Percentiles rank a stretch among this genome's conserved stretches.
Evolutionary conservation across 2,329 filamentous ascomycete genomes (phyloP).

Genomic region (Fusarium domesticum): DNA sequence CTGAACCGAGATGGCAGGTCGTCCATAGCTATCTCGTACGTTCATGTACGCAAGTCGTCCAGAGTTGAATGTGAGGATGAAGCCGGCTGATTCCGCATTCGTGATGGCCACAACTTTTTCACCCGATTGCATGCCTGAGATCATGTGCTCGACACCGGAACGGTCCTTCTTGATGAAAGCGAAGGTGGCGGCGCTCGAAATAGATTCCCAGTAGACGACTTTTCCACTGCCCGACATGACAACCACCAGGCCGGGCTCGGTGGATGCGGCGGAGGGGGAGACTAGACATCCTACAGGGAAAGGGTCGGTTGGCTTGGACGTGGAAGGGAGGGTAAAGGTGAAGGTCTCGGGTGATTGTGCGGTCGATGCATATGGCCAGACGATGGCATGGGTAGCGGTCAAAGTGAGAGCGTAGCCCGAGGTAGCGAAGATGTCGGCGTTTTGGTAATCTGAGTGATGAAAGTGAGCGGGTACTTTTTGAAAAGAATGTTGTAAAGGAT

Average conservation of each 20-base stretch:
- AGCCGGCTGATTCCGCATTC: slow-evolving; percentile 81
- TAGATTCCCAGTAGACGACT: slow-evolving; percentile 92
- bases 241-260: slow-evolving; percentile 81
- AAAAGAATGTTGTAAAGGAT: neutral
- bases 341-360: slow-evolving; percentile 72
- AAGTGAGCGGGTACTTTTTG: slow-evolving; percentile 12
- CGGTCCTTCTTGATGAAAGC: slow-evolving; percentile 80
- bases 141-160: slow-evolving; percentile 71
- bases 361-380: slow-evolving; percentile 83
- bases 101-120: slow-evolving; percentile 76
- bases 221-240: slow-evolving; percentile 81
- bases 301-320: slow-evolving; percentile 64
- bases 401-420: slow-evolving; percentile 75
- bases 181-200: slow-evolving; percentile 81
- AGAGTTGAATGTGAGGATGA: slow-evolving; percentile 79
- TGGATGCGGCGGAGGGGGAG: slow-evolving; percentile 70
- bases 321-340: slow-evolving; percentile 73
- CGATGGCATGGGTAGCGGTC: slow-evolving; percentile 75
- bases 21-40: slow-evolving; percentile 81
- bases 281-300: slow-evolving; percentile 82
- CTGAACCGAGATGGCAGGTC: slow-evolving; percentile 74
- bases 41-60: slow-evolving; percentile 85
- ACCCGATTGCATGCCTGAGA: slow-evolving; percentile 72
- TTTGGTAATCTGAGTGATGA: slow-evolving; percentile 53
- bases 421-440: slow-evolving; percentile 62